A percentile compares a stretch with the other conserved stretches of the same genome.
phyloP scores from a whole-genome alignment of 257 asterid species.

The Phtheirospermum japonicum region DNA sequence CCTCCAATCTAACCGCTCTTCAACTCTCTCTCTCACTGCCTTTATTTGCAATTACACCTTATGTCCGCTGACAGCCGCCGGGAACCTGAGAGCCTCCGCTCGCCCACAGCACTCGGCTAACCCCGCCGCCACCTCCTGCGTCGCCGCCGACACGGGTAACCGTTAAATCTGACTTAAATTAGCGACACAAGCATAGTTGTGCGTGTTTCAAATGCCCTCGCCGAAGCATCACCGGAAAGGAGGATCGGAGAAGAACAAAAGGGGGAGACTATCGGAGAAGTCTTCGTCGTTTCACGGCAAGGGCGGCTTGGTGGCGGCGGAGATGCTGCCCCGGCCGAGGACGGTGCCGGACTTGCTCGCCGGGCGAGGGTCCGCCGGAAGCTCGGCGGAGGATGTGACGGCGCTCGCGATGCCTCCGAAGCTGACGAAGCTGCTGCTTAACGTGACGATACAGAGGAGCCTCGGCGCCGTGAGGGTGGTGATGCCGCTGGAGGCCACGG shows the following conservation, averaged over 20 bases:
- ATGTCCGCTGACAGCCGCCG: conserved; percentile 45
- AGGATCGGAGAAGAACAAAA: conserved; percentile 50
- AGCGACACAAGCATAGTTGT: too few species aligned
- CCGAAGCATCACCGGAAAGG: conserved; percentile 57
- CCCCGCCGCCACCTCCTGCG: conserved; percentile 41
- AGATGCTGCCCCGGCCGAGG: conserved; percentile 53
- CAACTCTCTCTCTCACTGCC: too few species aligned
- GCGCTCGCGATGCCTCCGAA: conserved; percentile 33
- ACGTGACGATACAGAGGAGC: conserved; percentile 82
- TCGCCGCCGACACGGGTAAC: conserved; percentile 44
- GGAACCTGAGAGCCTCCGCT: conserved; percentile 42
- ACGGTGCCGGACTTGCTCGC: conserved; percentile 66
- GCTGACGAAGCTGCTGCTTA: conserved; percentile 65
- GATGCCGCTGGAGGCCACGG: conserved; percentile 68
- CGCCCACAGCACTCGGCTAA: conserved; percentile 25
- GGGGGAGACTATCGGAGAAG: conserved; percentile 49
- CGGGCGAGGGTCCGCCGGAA: conserved; percentile 28
- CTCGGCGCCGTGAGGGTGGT: conserved; percentile 74
- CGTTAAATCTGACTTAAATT: not conserved
- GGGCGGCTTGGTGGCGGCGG: conserved; percentile 28
- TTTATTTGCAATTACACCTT: not conserved
- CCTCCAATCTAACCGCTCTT: too few species aligned
- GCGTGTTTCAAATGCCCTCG: conserved; percentile 55
- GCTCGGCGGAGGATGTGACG: conserved; percentile 31
- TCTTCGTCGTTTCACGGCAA: conserved; percentile 54